phyloP scores from a whole-genome alignment of 352 stramenopile species.

The Pythium dissotocum region DNA sequence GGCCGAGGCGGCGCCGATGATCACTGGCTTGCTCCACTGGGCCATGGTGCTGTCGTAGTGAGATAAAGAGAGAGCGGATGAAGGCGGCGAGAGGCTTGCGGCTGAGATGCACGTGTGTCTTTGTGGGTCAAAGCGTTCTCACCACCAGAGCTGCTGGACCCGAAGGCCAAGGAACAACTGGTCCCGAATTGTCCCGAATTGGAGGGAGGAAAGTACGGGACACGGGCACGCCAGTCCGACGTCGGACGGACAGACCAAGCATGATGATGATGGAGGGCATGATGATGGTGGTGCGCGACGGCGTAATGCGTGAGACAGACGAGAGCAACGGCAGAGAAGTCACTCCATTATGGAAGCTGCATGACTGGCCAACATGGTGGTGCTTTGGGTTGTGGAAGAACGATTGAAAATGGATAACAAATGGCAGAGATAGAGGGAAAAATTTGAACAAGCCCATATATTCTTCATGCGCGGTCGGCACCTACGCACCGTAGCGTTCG shows the following conservation, averaged over 20 bases:
- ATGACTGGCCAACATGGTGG: neutral
- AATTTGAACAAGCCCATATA: conserved; percentile 34
- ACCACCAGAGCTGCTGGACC: conserved; percentile 17
- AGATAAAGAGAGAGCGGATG: neutral
- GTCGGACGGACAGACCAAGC: neutral
- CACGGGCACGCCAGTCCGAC: neutral
- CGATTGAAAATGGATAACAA: neutral
- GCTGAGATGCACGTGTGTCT: conserved; percentile 23
- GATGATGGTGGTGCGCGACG: neutral
- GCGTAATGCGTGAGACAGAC: conserved; percentile 1
- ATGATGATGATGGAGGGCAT: neutral
- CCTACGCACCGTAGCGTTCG: conserved; percentile 91
- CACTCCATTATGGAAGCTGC: neutral
- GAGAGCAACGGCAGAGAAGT: neutral
- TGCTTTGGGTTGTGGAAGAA: neutral
- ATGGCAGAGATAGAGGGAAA: conserved; percentile 2
- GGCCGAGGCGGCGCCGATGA: conserved; percentile 71
- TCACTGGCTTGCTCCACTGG: conserved; percentile 78
- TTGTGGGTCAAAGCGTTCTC: conserved; percentile 22
- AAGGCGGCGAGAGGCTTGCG: neutral
- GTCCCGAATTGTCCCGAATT: conserved; percentile 30
- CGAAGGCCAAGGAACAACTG: conserved; percentile 15
- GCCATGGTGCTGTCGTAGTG: conserved; percentile 43
- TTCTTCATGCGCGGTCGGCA: conserved; percentile 69
- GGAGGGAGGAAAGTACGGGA: conserved; percentile 11